Evolutionary conservation across 805 yeast species (phyloP).

Genomic region (Ascoidea rubescens): DNA sequence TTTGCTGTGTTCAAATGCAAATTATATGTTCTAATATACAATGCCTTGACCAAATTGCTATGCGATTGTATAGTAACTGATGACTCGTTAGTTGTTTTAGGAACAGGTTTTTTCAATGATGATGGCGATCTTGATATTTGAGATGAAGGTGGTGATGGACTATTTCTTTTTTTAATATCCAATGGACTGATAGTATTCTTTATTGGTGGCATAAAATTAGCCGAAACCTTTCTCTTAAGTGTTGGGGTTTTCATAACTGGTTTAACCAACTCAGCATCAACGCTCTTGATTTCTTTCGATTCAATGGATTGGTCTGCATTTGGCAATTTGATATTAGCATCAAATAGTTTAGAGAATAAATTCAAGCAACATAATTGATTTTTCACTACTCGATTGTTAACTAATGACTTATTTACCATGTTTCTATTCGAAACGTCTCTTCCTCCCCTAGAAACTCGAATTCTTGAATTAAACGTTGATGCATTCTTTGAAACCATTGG

Average conservation of each 20-base stretch:
- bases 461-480: conserved; percentile 2
- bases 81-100: neutral
- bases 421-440: neutral
- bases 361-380: conserved; percentile 6
- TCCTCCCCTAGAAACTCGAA: neutral
- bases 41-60: conserved; percentile 13
- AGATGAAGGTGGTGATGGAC: neutral
- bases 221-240: conserved; percentile 6
- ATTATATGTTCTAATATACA: conserved; percentile 38
- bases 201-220: neutral
- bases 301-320: conserved; percentile 1
- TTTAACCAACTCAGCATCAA: conserved; percentile 1
- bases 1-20: conserved; percentile 37
- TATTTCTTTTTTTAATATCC: neutral
- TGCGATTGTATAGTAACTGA: neutral
- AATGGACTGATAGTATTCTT: neutral
- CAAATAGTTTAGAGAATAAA: conserved; percentile 4
- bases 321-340: conserved; percentile 12
- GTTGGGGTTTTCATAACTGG: conserved; percentile 6
- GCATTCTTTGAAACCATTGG: neutral
- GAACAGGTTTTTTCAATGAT: neutral
- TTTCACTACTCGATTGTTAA: conserved; percentile 3
- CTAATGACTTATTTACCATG: neutral
- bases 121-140: neutral
- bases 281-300: neutral